A percentile compares a stretch with the other conserved stretches of the same genome.
Evolutionary conservation across 768 basidiomycete species (phyloP).

Genomic region (Clavaria fumosa): DNA sequence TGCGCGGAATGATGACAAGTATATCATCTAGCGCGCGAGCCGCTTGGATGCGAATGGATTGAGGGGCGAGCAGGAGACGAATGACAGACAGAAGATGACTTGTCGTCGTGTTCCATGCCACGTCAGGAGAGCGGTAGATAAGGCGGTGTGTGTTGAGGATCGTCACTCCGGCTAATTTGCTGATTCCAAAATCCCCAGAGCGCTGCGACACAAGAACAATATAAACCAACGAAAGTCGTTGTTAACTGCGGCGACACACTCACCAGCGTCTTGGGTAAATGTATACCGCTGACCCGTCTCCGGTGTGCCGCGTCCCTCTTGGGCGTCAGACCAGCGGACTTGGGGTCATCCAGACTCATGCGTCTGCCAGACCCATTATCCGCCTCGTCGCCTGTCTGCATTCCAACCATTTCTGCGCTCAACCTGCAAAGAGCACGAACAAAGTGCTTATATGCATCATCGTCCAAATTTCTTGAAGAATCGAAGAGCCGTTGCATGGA

Average conservation of each 20-base stretch:
- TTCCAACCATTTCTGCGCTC: conserved; percentile 85
- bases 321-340: conserved; percentile 24
- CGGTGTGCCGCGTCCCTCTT: conserved; percentile 33
- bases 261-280: conserved; percentile 64
- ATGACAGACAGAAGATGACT: conserved; percentile 69
- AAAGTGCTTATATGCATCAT: conserved; percentile 69
- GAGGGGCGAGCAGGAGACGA: conserved; percentile 52
- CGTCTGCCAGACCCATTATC: conserved; percentile 20
- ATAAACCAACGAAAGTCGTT: neutral
- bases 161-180: conserved; percentile 66
- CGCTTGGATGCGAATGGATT: conserved; percentile 74
- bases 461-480: conserved; percentile 69
- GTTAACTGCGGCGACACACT: conserved; percentile 15
- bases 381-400: conserved; percentile 43
- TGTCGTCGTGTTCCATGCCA: conserved; percentile 77
- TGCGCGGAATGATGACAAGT: conserved; percentile 60
- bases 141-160: conserved; percentile 78
- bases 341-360: conserved; percentile 22
- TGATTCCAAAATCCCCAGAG: conserved; percentile 89
- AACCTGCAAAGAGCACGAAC: conserved; percentile 63
- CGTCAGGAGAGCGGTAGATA: conserved; percentile 63
- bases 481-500: conserved; percentile 81
- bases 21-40: conserved; percentile 79
- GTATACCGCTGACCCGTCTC: conserved; percentile 77
- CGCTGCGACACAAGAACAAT: conserved; percentile 28